phyloP scores from a whole-genome alignment of 176 grass and related monocot genomes.

The Neostapfia colusana region DNA sequence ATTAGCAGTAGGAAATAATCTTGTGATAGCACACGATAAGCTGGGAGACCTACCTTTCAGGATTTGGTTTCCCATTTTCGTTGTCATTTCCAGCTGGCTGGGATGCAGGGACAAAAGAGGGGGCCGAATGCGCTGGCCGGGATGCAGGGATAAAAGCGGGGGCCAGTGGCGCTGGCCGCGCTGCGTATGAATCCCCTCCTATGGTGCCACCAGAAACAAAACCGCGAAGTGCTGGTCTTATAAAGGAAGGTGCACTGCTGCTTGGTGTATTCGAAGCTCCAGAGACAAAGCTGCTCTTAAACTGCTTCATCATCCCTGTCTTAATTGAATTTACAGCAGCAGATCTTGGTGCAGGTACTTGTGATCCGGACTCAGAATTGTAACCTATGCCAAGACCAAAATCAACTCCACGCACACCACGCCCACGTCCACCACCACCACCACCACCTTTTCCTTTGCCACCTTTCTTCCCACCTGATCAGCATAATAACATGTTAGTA shows the following conservation, averaged over 20 bases:
- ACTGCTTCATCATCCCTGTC: constrained; percentile 84
- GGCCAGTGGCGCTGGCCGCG: constrained; percentile 18
- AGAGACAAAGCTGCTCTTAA: constrained; percentile 86
- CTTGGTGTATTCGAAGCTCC: constrained; percentile 56
- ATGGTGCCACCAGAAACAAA: constrained; percentile 93
- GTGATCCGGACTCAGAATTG: constrained; percentile 60
- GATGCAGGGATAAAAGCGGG: constrained; percentile 25
- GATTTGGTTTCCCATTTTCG: constrained; percentile 52
- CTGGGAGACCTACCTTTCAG: constrained; percentile 56
- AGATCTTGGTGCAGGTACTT: constrained; percentile 61
- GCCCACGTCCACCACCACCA: constrained; percentile 41
- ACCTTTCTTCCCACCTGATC: constrained; percentile 81
- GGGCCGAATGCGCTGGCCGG: not conserved
- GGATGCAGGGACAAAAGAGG: constrained; percentile 47
- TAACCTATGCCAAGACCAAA: constrained; percentile 95
- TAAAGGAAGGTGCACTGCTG: constrained; percentile 42
- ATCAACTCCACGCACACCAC: constrained; percentile 96
- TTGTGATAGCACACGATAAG: not conserved
- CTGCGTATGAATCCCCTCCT: constrained; percentile 51
- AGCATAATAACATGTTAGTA: constrained; percentile 28
- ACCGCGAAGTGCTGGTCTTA: constrained; percentile 64
- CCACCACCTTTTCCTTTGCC: constrained; percentile 68
- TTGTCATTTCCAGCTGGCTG: constrained; percentile 40
- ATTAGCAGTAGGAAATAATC: not conserved
- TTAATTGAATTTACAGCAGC: constrained; percentile 61